Conservation (phyloP, 2,329 filamentous ascomycete genomes). For the Alternaria consortialis region DNA sequence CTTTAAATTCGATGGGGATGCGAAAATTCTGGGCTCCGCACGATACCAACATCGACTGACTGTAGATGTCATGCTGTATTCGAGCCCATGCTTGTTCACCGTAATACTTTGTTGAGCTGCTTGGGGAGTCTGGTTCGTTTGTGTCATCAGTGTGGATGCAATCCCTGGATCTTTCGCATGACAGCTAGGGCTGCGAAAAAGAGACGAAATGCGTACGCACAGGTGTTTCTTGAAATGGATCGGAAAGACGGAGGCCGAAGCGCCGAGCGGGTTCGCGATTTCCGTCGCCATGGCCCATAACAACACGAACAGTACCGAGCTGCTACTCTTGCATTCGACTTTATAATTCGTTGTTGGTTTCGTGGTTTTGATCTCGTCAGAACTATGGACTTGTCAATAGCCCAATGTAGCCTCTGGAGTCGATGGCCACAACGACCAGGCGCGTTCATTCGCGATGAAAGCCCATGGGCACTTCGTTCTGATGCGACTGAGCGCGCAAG, state of each 20-base stretch:
- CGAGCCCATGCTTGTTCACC: not conserved
- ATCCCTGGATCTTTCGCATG: not conserved
- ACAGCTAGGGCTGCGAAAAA: not conserved
- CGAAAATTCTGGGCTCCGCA: not conserved
- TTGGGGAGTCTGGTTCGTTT: not conserved
- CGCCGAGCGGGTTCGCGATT: conserved; percentile 1
- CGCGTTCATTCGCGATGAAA: not conserved
- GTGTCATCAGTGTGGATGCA: not conserved
- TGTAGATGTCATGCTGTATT: not conserved
- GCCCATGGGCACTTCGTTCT: too few species aligned
- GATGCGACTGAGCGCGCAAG: not conserved
- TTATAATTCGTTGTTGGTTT: not conserved
- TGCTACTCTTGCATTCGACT: not conserved
- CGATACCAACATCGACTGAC: not conserved
- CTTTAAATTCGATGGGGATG: not conserved
- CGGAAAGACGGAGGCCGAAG: not conserved
- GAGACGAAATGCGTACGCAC: not conserved
- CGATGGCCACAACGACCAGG: not conserved
- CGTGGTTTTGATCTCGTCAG: not conserved
- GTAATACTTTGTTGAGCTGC: not conserved
- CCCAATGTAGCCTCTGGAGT: too few species aligned
- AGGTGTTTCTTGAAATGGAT: not conserved
- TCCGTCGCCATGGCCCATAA: not conserved
- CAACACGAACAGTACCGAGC: not conserved
- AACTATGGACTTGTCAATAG: not conserved